Percentiles rank a stretch among this genome's conserved stretches.
Evolutionary conservation across 2,329 filamentous ascomycete species (phyloP).

Genomic region (Diaporthe nobilis): DNA sequence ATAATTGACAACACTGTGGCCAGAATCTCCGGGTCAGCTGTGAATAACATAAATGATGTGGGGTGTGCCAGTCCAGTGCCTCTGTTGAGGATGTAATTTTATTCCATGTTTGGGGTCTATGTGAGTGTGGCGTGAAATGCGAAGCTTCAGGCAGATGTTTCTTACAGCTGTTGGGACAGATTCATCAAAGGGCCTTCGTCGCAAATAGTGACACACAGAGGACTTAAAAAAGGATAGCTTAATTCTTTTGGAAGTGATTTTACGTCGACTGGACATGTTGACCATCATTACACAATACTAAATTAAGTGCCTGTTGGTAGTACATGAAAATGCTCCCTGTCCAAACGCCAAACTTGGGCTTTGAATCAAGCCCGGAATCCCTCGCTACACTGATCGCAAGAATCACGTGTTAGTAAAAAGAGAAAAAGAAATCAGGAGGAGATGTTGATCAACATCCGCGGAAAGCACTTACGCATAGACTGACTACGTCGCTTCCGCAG

Average conservation of each 20-base stretch:
- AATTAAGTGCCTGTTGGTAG: neutral
- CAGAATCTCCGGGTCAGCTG: neutral
- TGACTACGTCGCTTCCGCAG: conserved; percentile 32
- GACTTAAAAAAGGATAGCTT: neutral
- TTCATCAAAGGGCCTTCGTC: neutral
- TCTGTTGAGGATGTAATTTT: neutral
- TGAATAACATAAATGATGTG: neutral
- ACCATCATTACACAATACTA: neutral
- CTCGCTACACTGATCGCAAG: neutral
- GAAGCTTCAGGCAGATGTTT: neutral
- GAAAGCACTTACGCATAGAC: conserved; percentile 28
- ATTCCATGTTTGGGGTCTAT: neutral
- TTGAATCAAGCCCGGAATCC: neutral
- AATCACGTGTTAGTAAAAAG: neutral
- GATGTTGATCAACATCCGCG: too few relatives aligned
- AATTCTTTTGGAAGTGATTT: neutral
- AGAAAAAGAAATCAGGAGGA: too few relatives aligned
- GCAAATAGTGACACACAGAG: neutral
- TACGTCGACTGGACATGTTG: neutral
- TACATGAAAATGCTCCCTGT: neutral
- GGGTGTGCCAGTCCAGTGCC: neutral
- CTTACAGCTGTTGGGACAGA: neutral
- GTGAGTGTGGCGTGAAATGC: neutral
- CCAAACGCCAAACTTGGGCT: neutral
- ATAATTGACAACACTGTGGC: neutral